Conservation (phyloP, 2,329 filamentous ascomycete genomes). For the Clonostachys byssicola region DNA sequence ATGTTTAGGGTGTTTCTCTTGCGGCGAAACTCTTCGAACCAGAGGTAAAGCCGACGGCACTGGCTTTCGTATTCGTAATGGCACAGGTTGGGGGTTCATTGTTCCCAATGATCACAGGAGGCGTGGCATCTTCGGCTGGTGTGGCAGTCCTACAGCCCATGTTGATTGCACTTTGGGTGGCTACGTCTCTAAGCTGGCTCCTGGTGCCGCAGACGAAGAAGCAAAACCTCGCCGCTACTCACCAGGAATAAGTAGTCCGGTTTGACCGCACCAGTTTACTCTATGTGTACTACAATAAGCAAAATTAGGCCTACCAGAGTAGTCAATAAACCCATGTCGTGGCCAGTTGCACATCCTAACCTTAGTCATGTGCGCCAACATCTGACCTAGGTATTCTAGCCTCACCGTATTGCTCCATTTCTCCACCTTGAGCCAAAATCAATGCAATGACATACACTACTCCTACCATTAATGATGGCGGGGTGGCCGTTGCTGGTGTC, state of each 20-base stretch:
- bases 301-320: too few relatives aligned
- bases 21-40: constrained; percentile 36
- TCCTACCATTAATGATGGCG: too few relatives aligned
- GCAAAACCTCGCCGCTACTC: constrained; percentile 18
- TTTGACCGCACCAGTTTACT: too few relatives aligned
- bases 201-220: constrained; percentile 32
- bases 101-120: constrained; percentile 51
- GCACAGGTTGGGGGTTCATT: constrained; percentile 50
- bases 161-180: constrained; percentile 38
- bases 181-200: constrained; percentile 41
- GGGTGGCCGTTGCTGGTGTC: too few relatives aligned
- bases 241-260: constrained; percentile 18
- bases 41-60: constrained; percentile 24
- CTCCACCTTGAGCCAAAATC: too few relatives aligned
- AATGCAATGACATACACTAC: too few relatives aligned
- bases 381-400: too few relatives aligned
- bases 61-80: constrained; percentile 50
- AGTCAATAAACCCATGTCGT: too few relatives aligned
- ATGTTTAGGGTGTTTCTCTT: constrained; percentile 6
- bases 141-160: constrained; percentile 48
- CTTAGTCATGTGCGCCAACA: too few relatives aligned
- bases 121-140: constrained; percentile 38
- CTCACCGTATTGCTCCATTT: too few relatives aligned
- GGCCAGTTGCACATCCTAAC: too few relatives aligned
- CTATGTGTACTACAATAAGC: too few relatives aligned